phyloP scores from a whole-genome alignment of 768 basidiomycete genomes.

The Leccinum aurantiacum region DNA sequence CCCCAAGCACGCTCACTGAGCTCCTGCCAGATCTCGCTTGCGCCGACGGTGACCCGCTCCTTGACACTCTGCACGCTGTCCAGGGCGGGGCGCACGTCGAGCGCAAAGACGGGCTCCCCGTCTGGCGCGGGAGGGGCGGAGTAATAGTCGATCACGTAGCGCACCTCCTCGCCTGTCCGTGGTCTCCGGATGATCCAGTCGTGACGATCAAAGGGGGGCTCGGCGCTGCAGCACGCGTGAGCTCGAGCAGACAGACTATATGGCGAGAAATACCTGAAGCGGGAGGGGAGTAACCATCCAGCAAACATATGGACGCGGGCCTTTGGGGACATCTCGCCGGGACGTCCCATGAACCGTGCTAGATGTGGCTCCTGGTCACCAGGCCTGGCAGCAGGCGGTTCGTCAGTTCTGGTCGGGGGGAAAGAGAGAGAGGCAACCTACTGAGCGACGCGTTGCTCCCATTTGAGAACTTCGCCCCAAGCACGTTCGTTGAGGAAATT shows the following conservation, averaged over 20 bases:
- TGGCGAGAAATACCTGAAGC: slow-evolving; percentile 71
- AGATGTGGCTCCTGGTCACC: slow-evolving; percentile 66
- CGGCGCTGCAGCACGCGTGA: slow-evolving; percentile 50
- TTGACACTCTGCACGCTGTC: slow-evolving; percentile 79
- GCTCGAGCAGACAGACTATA: background rate
- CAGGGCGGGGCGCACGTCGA: slow-evolving; percentile 94
- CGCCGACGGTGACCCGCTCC: slow-evolving; percentile 68
- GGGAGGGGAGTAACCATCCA: slow-evolving; percentile 84
- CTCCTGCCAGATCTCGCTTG: slow-evolving; percentile 64
- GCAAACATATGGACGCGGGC: slow-evolving; percentile 84
- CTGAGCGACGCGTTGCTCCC: slow-evolving; percentile 68
- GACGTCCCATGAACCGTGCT: slow-evolving; percentile 83
- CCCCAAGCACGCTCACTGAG: slow-evolving; percentile 34
- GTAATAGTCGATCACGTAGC: slow-evolving; percentile 99
- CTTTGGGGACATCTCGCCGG: slow-evolving; percentile 93
- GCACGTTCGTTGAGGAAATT: slow-evolving; percentile 97
- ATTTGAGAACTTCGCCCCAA: slow-evolving; percentile 91
- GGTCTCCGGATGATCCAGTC: slow-evolving; percentile 94
- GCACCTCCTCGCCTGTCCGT: slow-evolving; percentile 75
- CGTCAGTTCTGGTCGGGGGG: background rate
- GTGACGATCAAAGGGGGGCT: slow-evolving; percentile 96
- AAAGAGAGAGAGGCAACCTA: slow-evolving; percentile 10
- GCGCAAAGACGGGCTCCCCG: slow-evolving; percentile 91
- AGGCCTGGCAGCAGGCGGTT: slow-evolving; percentile 36
- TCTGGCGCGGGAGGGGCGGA: slow-evolving; percentile 86